A percentile compares a stretch with the other conserved stretches of the same genome.
Evolutionary conservation across 495 filamentous ascomycete genomes (phyloP).

Genomic region (Opeltia flavorubescens): DNA sequence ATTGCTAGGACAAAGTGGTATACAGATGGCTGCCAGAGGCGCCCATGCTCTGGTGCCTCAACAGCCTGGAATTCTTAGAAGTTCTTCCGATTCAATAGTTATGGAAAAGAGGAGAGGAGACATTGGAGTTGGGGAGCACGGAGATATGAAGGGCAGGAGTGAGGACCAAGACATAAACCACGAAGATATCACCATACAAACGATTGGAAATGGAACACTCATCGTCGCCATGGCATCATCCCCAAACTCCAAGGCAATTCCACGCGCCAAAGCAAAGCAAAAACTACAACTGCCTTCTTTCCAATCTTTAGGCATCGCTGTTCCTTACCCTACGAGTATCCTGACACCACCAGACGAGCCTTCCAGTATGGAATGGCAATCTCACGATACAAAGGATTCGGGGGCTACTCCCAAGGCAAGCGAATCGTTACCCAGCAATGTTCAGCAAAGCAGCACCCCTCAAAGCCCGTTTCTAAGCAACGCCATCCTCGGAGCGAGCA

Average conservation of each 20-base stretch:
- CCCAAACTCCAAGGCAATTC: not conserved
- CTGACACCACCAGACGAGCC: conserved; percentile 18
- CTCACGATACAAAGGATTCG: not conserved
- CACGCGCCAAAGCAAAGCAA: conserved; percentile 2
- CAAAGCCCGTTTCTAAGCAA: not conserved
- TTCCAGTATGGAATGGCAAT: not conserved
- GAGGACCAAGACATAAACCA: not conserved
- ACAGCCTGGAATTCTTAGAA: not conserved
- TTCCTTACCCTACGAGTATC: conserved; percentile 23
- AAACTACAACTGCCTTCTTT: conserved; percentile 24
- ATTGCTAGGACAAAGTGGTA: not conserved
- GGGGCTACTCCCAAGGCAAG: not conserved
- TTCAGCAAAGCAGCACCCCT: not conserved
- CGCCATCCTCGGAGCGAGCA: conserved; percentile 21
- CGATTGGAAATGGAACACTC: not conserved
- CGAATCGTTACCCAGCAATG: not conserved
- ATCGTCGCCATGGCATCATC: not conserved
- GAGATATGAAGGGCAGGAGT: not conserved
- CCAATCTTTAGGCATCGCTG: conserved; percentile 25
- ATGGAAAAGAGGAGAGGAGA: not conserved
- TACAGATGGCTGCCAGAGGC: not conserved
- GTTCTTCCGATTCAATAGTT: not conserved
- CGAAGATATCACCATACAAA: not conserved
- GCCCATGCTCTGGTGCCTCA: not conserved
- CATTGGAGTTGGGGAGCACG: too few relatives aligned